Evolutionary conservation across 768 basidiomycete genomes (phyloP).

Genomic region (Auricularia heimuer): DNA sequence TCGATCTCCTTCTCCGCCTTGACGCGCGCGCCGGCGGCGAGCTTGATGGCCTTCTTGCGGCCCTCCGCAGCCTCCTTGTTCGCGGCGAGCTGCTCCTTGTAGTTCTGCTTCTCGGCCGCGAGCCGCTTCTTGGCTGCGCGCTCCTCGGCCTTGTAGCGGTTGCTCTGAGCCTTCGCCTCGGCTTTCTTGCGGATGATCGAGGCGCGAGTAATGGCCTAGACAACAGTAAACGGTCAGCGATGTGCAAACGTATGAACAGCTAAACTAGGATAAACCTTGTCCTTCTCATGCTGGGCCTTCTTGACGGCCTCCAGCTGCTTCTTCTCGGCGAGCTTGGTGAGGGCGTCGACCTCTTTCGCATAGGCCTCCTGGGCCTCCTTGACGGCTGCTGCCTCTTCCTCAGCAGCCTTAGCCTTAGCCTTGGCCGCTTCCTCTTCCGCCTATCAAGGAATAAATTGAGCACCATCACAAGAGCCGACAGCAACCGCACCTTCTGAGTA

Average conservation of each 20-base stretch:
- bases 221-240: background rate
- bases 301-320: background rate
- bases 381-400: background rate
- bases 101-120: constrained; percentile 1
- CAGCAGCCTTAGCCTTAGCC: background rate
- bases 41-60: constrained; percentile 1
- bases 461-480: background rate
- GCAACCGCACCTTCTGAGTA: background rate
- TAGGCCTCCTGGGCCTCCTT: background rate
- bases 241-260: background rate
- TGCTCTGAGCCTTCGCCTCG: background rate
- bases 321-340: background rate
- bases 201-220: background rate
- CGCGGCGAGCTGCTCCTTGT: background rate
- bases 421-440: background rate
- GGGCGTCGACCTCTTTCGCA: background rate
- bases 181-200: background rate
- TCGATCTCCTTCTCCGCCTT: constrained; percentile 1
- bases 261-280: background rate
- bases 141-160: constrained; percentile 2
- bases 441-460: background rate
- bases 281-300: background rate
- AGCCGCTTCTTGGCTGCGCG: background rate
- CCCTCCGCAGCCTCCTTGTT: background rate
- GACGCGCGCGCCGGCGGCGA: background rate